Evolutionary conservation across 2,329 filamentous ascomycete genomes (phyloP).

Genomic region (Cadophora luteo-olivacea): DNA sequence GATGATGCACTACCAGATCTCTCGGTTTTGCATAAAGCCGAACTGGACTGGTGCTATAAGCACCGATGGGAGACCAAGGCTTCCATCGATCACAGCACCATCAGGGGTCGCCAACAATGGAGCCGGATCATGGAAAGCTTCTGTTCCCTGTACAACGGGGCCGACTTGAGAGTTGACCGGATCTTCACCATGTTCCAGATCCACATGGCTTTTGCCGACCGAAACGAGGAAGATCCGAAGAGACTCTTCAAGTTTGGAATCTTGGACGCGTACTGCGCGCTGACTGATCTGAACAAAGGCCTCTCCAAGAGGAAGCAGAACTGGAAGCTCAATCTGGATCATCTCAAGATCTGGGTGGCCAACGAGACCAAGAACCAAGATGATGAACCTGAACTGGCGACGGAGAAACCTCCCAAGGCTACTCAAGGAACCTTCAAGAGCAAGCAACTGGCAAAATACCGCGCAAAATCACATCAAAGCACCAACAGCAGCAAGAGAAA

Average conservation of each 20-base stretch:
- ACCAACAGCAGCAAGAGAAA: too few species aligned
- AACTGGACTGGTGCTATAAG: background rate
- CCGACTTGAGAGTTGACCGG: background rate
- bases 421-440: too few species aligned
- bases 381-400: background rate
- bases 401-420: background rate
- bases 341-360: background rate
- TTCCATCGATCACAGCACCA: background rate
- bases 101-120: background rate
- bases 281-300: background rate
- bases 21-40: background rate
- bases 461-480: too few species aligned
- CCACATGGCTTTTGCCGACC: background rate
- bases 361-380: background rate
- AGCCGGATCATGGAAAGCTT: background rate
- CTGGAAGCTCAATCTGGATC: background rate
- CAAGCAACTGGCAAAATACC: too few species aligned
- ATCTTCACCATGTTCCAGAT: slow-evolving; percentile 8
- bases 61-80: background rate
- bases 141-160: background rate
- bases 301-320: background rate
- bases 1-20: slow-evolving; percentile 5
- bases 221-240: background rate
- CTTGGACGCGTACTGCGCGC: background rate
- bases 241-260: background rate